A percentile compares a stretch with the other conserved stretches of the same genome.
phyloP scores from a whole-genome alignment of 2,329 filamentous ascomycete species.

The Trichoderma pleuroti region DNA sequence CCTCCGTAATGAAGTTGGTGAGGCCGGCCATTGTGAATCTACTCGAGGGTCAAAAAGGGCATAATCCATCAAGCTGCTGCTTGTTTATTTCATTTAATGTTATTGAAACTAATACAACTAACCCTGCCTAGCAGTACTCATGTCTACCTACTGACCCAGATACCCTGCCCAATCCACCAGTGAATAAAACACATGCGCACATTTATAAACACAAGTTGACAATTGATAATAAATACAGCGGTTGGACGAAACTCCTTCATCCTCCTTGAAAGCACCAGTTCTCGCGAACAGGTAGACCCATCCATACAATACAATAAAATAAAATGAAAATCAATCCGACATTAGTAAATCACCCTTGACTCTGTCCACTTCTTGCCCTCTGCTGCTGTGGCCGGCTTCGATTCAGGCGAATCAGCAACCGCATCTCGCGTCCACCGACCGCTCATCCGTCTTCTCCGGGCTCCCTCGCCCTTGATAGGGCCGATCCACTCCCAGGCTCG shows the following conservation, averaged over 20 bases:
- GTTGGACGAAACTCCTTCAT: not conserved
- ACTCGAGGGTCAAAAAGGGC: not conserved
- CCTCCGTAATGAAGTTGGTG: not conserved
- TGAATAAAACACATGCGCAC: not conserved
- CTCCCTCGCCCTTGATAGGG: constrained; percentile 45
- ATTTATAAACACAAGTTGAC: constrained; percentile 16
- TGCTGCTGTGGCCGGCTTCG: constrained; percentile 25
- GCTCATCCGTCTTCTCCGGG: constrained; percentile 46
- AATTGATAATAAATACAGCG: constrained; percentile 16
- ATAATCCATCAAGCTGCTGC: not conserved
- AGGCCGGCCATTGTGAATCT: not conserved
- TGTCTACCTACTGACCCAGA: constrained; percentile 1
- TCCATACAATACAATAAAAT: not conserved
- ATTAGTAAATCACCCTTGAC: constrained; percentile 38
- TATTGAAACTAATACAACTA: constrained; percentile 12
- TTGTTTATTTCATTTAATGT: not conserved
- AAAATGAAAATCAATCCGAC: too few species aligned
- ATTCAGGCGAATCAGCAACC: constrained; percentile 35
- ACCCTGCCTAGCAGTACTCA: not conserved
- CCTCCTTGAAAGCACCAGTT: not conserved
- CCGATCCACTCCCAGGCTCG: constrained; percentile 70
- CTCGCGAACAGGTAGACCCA: not conserved
- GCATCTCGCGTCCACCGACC: constrained; percentile 45
- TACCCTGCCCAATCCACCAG: not conserved
- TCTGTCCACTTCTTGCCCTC: constrained; percentile 40